phyloP scores from a whole-genome alignment of 805 yeast species.

The Candida koratica region DNA sequence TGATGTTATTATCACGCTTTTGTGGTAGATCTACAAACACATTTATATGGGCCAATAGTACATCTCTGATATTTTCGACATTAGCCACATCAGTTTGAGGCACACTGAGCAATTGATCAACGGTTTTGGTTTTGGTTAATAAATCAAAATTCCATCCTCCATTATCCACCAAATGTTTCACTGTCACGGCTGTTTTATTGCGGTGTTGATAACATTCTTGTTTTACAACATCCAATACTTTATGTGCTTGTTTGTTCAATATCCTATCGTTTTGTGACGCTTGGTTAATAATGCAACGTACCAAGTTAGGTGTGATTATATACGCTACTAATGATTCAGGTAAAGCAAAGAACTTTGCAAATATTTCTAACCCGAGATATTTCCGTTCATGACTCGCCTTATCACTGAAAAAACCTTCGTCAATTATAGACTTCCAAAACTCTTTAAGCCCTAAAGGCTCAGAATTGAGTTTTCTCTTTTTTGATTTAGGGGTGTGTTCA shows the following conservation, averaged over 20 bases:
- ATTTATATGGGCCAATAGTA: conserved; percentile 24
- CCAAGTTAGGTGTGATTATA: conserved; percentile 59
- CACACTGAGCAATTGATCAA: conserved; percentile 36
- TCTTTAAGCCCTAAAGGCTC: conserved; percentile 39
- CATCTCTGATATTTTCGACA: conserved; percentile 18
- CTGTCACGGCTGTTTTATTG: conserved; percentile 32
- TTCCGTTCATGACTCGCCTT: conserved; percentile 83
- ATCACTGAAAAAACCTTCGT: conserved; percentile 72
- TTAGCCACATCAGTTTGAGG: conserved; percentile 20
- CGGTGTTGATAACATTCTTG: conserved; percentile 35
- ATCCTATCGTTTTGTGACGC: conserved; percentile 60
- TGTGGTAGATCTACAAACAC: conserved; percentile 20
- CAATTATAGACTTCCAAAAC: conserved; percentile 78
- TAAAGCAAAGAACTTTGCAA: conserved; percentile 43
- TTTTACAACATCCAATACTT: conserved; percentile 43
- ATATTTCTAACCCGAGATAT: conserved; percentile 78
- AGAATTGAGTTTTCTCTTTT: conserved; percentile 15
- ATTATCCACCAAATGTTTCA: conserved; percentile 26
- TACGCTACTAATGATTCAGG: conserved; percentile 18
- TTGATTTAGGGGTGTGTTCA: conserved; percentile 19
- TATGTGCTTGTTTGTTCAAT: conserved; percentile 63
- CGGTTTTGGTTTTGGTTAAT: conserved; percentile 67
- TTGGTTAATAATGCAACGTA: conserved; percentile 75
- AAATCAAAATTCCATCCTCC: conserved; percentile 71
- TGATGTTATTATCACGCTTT: conserved; percentile 35